These are phyloP conservation scores for Colletotrichum liaoningense DNA, from an alignment of 2,329 filamentous ascomycete species.

Conservation along the genomic window DNA sequence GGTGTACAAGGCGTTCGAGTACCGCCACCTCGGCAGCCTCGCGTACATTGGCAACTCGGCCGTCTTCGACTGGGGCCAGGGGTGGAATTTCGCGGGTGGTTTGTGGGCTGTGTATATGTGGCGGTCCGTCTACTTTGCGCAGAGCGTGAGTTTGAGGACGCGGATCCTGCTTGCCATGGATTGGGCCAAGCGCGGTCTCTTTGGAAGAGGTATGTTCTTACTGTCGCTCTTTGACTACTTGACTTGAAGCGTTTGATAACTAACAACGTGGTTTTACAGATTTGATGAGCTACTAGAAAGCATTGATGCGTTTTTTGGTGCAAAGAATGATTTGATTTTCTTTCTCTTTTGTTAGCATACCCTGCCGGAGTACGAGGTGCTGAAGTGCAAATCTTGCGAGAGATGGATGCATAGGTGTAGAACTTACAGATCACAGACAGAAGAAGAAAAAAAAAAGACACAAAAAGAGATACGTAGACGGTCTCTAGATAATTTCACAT, in stretches of 20 bases:
- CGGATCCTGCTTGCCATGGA: constrained; percentile 94
- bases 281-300: constrained; percentile 47
- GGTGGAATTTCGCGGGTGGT: constrained; percentile 83
- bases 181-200: constrained; percentile 96
- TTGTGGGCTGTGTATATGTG: constrained; percentile 95
- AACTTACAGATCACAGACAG: neutral
- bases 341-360: constrained; percentile 22
- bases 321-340: constrained; percentile 8
- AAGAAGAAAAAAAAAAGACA: neutral
- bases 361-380: constrained; percentile 14
- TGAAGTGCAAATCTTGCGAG: neutral
- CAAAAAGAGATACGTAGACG: neutral
- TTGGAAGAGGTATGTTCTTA: constrained; percentile 83
- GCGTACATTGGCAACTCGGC: constrained; percentile 98
- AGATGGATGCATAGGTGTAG: neutral
- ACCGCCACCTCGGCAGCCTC: constrained; percentile 89
- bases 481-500: constrained; percentile 9
- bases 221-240: neutral
- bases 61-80: constrained; percentile 88
- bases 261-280: constrained; percentile 39
- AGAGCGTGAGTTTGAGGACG: constrained; percentile 94
- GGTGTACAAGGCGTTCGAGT: constrained; percentile 94
- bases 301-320: neutral
- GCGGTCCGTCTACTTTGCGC: constrained; percentile 96
- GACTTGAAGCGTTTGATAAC: neutral